These are phyloP conservation scores for Ceratocystis smalleyi DNA, from an alignment of 2,329 filamentous ascomycete genomes.

Conservation along the genomic window DNA sequence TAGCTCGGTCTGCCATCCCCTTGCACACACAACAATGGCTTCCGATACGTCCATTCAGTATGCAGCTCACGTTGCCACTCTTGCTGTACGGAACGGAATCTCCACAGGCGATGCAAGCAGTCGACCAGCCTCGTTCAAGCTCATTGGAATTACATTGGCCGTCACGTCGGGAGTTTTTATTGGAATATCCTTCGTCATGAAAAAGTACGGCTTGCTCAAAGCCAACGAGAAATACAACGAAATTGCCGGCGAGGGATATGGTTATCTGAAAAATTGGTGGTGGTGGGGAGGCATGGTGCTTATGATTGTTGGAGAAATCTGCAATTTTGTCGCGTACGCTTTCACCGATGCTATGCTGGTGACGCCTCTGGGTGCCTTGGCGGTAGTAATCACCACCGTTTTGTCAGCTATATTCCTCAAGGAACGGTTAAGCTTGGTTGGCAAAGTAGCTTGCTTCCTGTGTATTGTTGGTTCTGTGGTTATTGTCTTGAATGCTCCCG, in stretches of 20 bases:
- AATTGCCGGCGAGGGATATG: conserved; percentile 88
- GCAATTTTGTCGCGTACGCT: conserved; percentile 93
- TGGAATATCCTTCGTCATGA: conserved; percentile 84
- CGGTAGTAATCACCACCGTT: conserved; percentile 82
- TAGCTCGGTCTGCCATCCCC: background rate
- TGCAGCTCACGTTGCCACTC: conserved; percentile 6
- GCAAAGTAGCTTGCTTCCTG: conserved; percentile 88
- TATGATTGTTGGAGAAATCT: conserved; percentile 93
- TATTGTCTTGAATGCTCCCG: conserved; percentile 85
- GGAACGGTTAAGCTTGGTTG: conserved; percentile 85
- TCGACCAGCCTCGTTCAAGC: conserved; percentile 53
- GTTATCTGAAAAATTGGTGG: conserved; percentile 84
- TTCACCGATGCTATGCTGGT: conserved; percentile 95
- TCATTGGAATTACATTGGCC: conserved; percentile 71
- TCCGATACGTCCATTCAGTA: conserved; percentile 6
- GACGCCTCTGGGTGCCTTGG: conserved; percentile 77
- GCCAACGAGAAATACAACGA: conserved; percentile 96
- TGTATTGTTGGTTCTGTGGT: conserved; percentile 87
- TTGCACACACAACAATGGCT: background rate
- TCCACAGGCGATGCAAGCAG: conserved; percentile 24
- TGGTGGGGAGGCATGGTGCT: conserved; percentile 96
- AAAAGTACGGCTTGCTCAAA: conserved; percentile 79
- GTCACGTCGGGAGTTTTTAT: conserved; percentile 84
- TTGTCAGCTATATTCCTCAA: conserved; percentile 91
- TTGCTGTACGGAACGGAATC: conserved; percentile 24